Evolutionary conservation across 208 protist genomes (phyloP).

Genomic region (Wallacemonas sp.): DNA sequence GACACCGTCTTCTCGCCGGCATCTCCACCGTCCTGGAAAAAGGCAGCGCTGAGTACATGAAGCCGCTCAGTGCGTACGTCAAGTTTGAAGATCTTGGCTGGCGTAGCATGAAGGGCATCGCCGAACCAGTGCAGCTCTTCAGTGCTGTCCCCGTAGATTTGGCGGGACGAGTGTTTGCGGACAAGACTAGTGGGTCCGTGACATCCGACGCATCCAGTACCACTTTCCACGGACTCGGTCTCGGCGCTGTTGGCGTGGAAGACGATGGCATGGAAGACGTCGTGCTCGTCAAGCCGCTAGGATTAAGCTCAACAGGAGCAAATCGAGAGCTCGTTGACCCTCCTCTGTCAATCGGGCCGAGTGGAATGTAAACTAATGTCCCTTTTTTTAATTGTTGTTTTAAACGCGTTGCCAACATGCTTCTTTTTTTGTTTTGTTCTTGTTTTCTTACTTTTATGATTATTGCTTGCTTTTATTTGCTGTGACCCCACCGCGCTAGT

Average conservation of each 20-base stretch:
- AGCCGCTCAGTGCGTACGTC: not conserved
- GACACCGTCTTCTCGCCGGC: not conserved
- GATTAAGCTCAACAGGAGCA: no score
- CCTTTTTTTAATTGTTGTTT: not conserved
- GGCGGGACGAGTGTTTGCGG: conserved; percentile 7
- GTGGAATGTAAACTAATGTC: not conserved
- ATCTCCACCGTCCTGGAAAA: not conserved
- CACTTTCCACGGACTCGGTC: not conserved
- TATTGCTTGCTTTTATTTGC: not conserved
- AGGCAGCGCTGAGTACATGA: not conserved
- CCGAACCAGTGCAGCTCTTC: conserved; percentile 22
- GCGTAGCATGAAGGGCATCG: conserved; percentile 21
- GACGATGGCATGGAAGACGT: not conserved
- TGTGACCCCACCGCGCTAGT: no score
- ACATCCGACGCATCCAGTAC: not conserved
- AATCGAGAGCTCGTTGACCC: no score
- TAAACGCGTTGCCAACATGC: not conserved
- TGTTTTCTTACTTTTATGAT: not conserved
- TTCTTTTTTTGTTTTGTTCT: conserved; percentile 5
- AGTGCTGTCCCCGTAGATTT: conserved; percentile 19
- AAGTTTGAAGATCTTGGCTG: conserved; percentile 18
- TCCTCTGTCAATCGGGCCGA: not conserved
- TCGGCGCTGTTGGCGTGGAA: not conserved
- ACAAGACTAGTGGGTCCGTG: not conserved
- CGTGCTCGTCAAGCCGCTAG: not conserved